Percentiles rank a stretch among this genome's conserved stretches.
phyloP scores from a whole-genome alignment of 805 yeast species.

The Blastobotrys parvus region DNA sequence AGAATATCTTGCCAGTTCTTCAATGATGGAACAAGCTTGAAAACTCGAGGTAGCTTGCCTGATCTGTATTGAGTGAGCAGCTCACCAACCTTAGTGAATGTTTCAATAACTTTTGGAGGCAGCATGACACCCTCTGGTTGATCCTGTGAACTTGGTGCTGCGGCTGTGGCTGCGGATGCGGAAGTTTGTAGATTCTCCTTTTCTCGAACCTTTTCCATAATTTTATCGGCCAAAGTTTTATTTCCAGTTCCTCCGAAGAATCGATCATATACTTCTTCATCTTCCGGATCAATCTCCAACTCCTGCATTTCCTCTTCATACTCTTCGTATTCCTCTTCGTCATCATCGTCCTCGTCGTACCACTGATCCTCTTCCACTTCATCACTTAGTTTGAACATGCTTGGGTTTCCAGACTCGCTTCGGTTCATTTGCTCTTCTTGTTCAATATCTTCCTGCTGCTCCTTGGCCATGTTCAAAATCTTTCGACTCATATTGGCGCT shows the following conservation, averaged over 20 bases:
- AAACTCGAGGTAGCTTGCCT: constrained; percentile 93
- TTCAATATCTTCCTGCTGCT: constrained; percentile 86
- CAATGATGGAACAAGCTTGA: constrained; percentile 87
- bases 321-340: constrained; percentile 26
- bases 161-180: constrained; percentile 18
- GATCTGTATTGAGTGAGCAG: constrained; percentile 83
- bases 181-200: constrained; percentile 39
- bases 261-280: constrained; percentile 74
- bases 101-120: constrained; percentile 95
- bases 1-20: constrained; percentile 94
- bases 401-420: constrained; percentile 18
- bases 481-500: constrained; percentile 79
- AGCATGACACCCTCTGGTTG: constrained; percentile 61
- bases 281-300: constrained; percentile 64
- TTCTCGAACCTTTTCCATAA: constrained; percentile 81
- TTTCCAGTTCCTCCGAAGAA: constrained; percentile 33
- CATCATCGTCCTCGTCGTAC: constrained; percentile 48
- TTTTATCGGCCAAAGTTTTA: constrained; percentile 69
- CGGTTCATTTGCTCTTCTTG: constrained; percentile 45
- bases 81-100: constrained; percentile 85
- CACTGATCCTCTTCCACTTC: constrained; percentile 89
- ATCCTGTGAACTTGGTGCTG: constrained; percentile 8
- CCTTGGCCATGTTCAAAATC: constrained; percentile 81
- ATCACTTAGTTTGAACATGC: constrained; percentile 27
- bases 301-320: constrained; percentile 35